phyloP scores from a whole-genome alignment of 495 filamentous ascomycete species.

The Glarea lozoyensis region DNA sequence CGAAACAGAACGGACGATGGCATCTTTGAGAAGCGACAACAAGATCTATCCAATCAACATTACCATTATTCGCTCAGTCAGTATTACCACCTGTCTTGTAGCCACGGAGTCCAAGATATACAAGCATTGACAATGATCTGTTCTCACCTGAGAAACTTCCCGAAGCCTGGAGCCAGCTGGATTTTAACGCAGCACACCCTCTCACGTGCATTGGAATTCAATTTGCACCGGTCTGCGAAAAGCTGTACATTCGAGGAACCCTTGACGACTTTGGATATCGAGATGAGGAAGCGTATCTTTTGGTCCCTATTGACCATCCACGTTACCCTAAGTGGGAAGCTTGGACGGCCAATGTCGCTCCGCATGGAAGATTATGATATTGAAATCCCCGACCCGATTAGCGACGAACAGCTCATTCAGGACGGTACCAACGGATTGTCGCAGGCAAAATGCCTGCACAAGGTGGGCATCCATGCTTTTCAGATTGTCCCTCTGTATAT shows the following conservation, averaged over 20 bases:
- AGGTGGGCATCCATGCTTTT: slow-evolving; percentile 52
- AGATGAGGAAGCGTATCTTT: slow-evolving; percentile 69
- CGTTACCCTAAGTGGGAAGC: slow-evolving; percentile 57
- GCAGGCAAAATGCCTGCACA: slow-evolving; percentile 51
- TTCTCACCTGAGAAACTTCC: slow-evolving; percentile 60
- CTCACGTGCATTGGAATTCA: slow-evolving; percentile 58
- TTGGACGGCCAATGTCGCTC: slow-evolving; percentile 69
- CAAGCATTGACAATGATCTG: slow-evolving; percentile 65
- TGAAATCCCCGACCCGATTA: slow-evolving; percentile 58
- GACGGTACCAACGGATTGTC: slow-evolving; percentile 36
- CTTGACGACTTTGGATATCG: slow-evolving; percentile 52
- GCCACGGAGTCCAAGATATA: slow-evolving; percentile 51
- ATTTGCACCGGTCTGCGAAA: slow-evolving; percentile 61
- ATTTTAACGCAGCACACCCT: slow-evolving; percentile 52
- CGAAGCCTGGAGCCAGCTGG: slow-evolving; percentile 68
- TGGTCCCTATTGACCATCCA: slow-evolving; percentile 58
- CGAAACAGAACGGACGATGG: slow-evolving; percentile 47
- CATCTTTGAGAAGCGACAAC: slow-evolving; percentile 43
- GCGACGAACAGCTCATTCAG: slow-evolving; percentile 56
- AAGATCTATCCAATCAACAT: slow-evolving; percentile 59
- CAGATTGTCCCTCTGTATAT: slow-evolving; percentile 52
- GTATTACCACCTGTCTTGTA: slow-evolving; percentile 51
- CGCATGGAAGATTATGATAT: slow-evolving; percentile 63
- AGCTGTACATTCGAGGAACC: slow-evolving; percentile 43
- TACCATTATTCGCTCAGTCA: slow-evolving; percentile 65